A percentile compares a stretch with the other conserved stretches of the same genome.
phyloP scores from a whole-genome alignment of 345 rosid species.

The Salix viminalis region DNA sequence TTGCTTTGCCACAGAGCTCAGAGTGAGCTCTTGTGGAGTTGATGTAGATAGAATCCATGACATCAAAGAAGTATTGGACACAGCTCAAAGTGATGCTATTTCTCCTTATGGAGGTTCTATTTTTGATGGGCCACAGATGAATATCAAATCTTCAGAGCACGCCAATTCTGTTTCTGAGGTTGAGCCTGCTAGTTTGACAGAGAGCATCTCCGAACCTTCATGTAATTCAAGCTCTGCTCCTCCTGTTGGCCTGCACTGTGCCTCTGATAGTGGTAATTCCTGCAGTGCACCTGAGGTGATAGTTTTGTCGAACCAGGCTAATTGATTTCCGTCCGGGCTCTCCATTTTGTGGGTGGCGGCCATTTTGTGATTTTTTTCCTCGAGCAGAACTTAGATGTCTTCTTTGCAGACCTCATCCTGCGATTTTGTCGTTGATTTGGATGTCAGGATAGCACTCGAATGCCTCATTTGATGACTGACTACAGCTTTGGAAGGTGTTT shows the following conservation, averaged over 20 bases:
- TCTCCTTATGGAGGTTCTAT: slow-evolving; percentile 4
- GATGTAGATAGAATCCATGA: neutral
- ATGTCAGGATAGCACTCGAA: neutral
- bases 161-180: slow-evolving; percentile 4
- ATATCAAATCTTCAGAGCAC: slow-evolving; percentile 1
- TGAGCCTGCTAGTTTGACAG: neutral
- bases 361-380: neutral
- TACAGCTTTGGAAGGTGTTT: neutral
- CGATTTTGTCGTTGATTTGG: slow-evolving; percentile 5
- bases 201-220: slow-evolving; percentile 14
- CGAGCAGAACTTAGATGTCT: neutral
- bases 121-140: neutral
- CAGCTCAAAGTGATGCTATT: neutral
- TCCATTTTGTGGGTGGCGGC: neutral
- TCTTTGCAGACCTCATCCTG: neutral
- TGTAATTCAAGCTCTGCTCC: slow-evolving; percentile 15
- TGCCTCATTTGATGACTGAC: neutral
- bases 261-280: slow-evolving; percentile 22
- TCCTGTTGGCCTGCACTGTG: slow-evolving; percentile 20
- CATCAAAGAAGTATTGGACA: neutral
- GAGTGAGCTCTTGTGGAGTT: neutral
- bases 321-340: slow-evolving; percentile 9
- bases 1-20: neutral
- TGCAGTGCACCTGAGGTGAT: slow-evolving; percentile 23
- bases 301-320: slow-evolving; percentile 26